Evolutionary conservation across 176 grass and related monocot genomes (phyloP), one percentile per base, ranked within the genome.

Genomic region (Thalia dealbata): DNA sequence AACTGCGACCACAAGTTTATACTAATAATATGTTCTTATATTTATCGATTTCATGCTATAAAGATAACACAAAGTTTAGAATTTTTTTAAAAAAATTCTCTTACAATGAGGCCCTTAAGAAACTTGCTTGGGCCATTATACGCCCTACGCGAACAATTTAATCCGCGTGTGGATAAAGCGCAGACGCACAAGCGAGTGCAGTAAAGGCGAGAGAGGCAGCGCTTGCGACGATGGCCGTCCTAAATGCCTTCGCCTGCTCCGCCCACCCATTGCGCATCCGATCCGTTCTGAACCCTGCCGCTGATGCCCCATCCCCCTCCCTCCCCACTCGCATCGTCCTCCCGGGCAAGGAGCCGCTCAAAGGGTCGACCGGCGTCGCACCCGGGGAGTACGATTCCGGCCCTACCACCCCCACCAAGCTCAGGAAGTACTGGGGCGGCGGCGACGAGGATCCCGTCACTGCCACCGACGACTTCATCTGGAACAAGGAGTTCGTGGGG

Each of bases 401-500:
- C 8, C 86, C 80, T 8, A 87, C 89, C 29, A 73, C 93, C 12
- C 92, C 89, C 51, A 69, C 78, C 74, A 90, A 87, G 85, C 83
- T 87, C 71, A 85, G 88, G 56, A 88, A 99, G 83, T 91, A 91
- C 82, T 99, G 88, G 85, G 87, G 88, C 81, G 95, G 95, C 59
- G 83, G 84, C 59, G 89, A 99, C 60, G 85, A 75, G 74, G 95
- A 99, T 79, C 95, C 95, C 69, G 83, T 99, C 64, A 83, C 76
- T 27, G 82, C 82, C 87, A 99, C 81, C 3, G 87, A 99, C 70
- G 83, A 86, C 67, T 99, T 99, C 81, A 99, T 99, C 70, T 99
- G 95, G 95, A 99, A 93, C 84, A 99, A 99, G 85, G 82, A 99
- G 71, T 97, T 97, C 83, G 76, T 90, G 43, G 78, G 85, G 73